These are phyloP conservation scores for Coniferiporia weirii DNA, from an alignment of 1,284 basidiomycete genomes.

Conservation along the genomic window DNA sequence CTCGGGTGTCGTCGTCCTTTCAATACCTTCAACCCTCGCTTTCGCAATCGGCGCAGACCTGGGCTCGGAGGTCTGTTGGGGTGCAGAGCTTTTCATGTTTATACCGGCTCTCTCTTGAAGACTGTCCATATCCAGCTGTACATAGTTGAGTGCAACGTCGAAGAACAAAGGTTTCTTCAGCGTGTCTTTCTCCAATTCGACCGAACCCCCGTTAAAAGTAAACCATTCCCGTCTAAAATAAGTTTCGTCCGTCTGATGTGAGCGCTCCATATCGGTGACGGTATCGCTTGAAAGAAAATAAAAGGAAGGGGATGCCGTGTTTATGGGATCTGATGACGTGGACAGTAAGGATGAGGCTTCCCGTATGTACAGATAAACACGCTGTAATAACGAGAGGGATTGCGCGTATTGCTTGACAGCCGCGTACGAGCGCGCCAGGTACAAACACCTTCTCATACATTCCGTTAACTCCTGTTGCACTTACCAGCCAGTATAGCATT, in stretches of 20 bases:
- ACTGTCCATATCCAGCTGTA: slow-evolving; percentile 77
- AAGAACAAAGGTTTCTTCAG: slow-evolving; percentile 86
- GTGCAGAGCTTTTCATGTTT: slow-evolving; percentile 26
- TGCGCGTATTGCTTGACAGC: slow-evolving; percentile 68
- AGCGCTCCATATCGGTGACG: slow-evolving; percentile 48
- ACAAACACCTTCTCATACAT: slow-evolving; percentile 48
- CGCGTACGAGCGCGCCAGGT: slow-evolving; percentile 66
- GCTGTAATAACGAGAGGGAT: slow-evolving; percentile 62
- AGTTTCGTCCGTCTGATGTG: slow-evolving; percentile 44
- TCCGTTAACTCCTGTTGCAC: background rate
- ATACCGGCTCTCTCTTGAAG: slow-evolving; percentile 69
- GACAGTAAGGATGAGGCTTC: slow-evolving; percentile 45
- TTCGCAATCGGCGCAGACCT: slow-evolving; percentile 18
- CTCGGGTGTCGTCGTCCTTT: slow-evolving; percentile 37
- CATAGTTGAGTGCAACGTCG: slow-evolving; percentile 91
- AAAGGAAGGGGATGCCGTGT: slow-evolving; percentile 40
- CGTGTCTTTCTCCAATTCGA: slow-evolving; percentile 37
- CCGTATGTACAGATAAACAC: slow-evolving; percentile 64
- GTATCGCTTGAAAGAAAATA: slow-evolving; percentile 45
- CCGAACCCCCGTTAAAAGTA: slow-evolving; percentile 61
- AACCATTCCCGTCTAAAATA: slow-evolving; percentile 78
- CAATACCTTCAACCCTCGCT: slow-evolving; percentile 35
- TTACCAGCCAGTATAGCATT: slow-evolving; percentile 4
- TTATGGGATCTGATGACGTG: slow-evolving; percentile 39
- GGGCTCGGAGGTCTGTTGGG: slow-evolving; percentile 21